These are phyloP conservation scores for Pisolithus microcarpus DNA, from an alignment of 768 basidiomycete genomes.

Conservation along the genomic window DNA sequence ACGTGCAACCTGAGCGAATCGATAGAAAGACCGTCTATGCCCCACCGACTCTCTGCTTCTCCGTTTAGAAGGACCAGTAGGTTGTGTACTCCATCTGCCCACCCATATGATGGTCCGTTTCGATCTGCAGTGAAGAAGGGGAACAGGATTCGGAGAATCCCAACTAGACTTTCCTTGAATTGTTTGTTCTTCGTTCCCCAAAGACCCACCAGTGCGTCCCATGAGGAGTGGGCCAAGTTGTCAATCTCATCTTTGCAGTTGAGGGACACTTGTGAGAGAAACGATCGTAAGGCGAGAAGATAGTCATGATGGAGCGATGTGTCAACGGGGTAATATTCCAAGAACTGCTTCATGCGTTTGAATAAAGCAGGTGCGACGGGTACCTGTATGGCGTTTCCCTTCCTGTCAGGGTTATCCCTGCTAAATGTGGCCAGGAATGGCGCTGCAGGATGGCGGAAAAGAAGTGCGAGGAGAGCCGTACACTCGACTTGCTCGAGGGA, in stretches of 20 bases:
- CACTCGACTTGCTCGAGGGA: conserved; percentile 66
- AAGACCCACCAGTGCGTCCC: conserved; percentile 57
- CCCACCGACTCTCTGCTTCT: conserved; percentile 60
- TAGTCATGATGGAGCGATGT: conserved; percentile 76
- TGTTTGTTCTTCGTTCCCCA: conserved; percentile 76
- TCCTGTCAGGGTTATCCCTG: conserved; percentile 15
- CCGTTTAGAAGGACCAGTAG: conserved; percentile 52
- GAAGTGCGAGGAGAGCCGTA: conserved; percentile 52
- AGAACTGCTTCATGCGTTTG: conserved; percentile 50
- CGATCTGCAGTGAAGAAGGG: conserved; percentile 53
- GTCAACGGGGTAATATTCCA: conserved; percentile 60
- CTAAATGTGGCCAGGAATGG: conserved; percentile 45
- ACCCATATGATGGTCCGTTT: conserved; percentile 29
- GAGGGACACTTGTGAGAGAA: conserved; percentile 69
- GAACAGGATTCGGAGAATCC: conserved; percentile 64
- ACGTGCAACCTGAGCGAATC: conserved; percentile 55
- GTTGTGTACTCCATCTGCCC: conserved; percentile 41
- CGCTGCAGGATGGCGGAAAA: conserved; percentile 50
- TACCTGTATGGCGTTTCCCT: conserved; percentile 10
- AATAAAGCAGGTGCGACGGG: conserved; percentile 44
- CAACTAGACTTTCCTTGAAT: conserved; percentile 72
- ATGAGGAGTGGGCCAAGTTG: conserved; percentile 52
- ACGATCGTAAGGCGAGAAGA: conserved; percentile 57
- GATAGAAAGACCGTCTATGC: conserved; percentile 57
- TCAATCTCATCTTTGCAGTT: conserved; percentile 59